Base-by-base conservation (phyloP, 129 eudicot genomes). In the Deinandra increscens region DNA sequence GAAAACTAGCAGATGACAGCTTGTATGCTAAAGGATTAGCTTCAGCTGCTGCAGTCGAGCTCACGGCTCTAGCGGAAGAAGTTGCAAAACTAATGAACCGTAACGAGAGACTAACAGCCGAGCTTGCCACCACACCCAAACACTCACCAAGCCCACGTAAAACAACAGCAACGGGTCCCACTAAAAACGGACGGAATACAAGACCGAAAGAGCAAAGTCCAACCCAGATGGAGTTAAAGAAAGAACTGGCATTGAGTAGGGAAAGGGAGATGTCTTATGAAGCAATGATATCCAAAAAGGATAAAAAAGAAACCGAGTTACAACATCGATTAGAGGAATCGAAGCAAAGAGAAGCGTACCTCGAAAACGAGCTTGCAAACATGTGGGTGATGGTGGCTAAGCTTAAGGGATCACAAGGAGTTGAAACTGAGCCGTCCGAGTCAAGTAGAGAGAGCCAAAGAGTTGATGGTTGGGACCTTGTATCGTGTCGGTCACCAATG, bases 331-430 rank as follows among this genome's bases (percentile, higher is more conserved):
- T 89, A 3, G 99, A 89, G 70, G 91, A 89, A 71, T 85, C 93
- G 4, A 87, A 89, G 75, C 93, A 93, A 61, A 78, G 92, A 82
- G 99, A 93, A 79, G 95, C 97, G 17, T 89, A 93, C 84, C 86
- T 93, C 1, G 99, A 93, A 69, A 93, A 93, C 29, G 99, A 93
- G 74, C 97, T 93, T 19, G 97, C 99, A 33, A 93, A 89, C 73
- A 93, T 93, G 99, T 93, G 99, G 99, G 89, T 93, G 48, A 90
- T 89, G 60, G 93, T 93, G 72, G 97, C 97, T 3, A 93, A 89
- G 79, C 81, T 89, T 13, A 93, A 89, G 66, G 82, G 79, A 74
- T 80, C 95, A 31, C 97, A 85, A 62, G 97, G 71, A 50, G 71
- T 68, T 1, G 96, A 89, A 42, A 60, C 81, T n/a, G 86, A 85